Evolutionary conservation across 495 filamentous ascomycete genomes (phyloP), one percentile per base, ranked within the genome.

Genomic region (Friedmanniomyces endolithicus): DNA sequence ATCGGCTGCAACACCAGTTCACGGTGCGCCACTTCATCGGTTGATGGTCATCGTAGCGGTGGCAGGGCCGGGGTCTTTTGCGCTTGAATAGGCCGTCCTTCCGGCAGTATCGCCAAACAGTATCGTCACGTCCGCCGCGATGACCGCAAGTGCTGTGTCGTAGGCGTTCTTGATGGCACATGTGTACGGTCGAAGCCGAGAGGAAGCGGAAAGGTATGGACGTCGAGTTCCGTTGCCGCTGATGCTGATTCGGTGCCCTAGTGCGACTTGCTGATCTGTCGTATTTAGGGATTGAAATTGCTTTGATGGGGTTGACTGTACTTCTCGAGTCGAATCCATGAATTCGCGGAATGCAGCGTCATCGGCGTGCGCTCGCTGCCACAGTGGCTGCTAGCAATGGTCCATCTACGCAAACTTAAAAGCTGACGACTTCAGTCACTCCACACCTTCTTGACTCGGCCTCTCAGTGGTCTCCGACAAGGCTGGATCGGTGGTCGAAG

Each of bases 401-500:
- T 14, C 3, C 12, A 4, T 41, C 14, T 41, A 16, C 37, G 14
- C 14, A 14, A 6, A 6, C 14, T 14, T 41, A 6, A 4, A 3
- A 31, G 37, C 37, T 6, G 16, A 14, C 37, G 17, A 14, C 12
- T 4, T 50, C 48, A 50, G 3, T 33, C 33, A 34, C 16, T 6
- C 47, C 47, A 50, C 31, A 20, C 6, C 19, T 31, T 41, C 35
- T 29, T 39, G 20, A 47, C 52, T 23, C 25, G 6, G 20, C 1
- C 9, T 20, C 39, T 41, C 34, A 56, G n/a, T 11, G 45, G 46
- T 46, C 54, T 27, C 29, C 12, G 12, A 20, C 54, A 56, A 17
- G 54, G 46, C 41, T 40, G 20, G n/a, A 62, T 62, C 24, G 48
- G 16, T 22, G 48, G 41, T 19, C 29, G 20, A 14, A 59, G 23